Evolutionary conservation across 2,329 filamentous ascomycete genomes (phyloP).

Genomic region (Alternaria sp.): DNA sequence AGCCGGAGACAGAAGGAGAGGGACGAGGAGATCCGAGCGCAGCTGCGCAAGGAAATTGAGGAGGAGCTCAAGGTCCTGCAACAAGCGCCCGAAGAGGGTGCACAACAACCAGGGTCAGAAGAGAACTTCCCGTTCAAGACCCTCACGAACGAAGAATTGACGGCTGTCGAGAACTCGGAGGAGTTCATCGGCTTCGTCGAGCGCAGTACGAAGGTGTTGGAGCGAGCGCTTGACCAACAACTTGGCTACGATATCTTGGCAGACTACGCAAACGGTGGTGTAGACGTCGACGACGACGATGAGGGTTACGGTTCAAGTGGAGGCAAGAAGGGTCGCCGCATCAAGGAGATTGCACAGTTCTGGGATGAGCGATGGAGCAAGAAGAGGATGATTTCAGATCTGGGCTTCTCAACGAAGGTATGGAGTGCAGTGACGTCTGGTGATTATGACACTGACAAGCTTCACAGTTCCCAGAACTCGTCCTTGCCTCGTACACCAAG

Average conservation of each 20-base stretch:
- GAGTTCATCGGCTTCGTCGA: slow-evolving; percentile 97
- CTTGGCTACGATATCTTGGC: slow-evolving; percentile 95
- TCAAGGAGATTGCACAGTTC: slow-evolving; percentile 91
- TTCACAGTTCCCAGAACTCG: slow-evolving; percentile 77
- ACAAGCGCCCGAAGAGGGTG: slow-evolving; percentile 46
- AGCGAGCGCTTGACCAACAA: slow-evolving; percentile 91
- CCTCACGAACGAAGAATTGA: slow-evolving; percentile 82
- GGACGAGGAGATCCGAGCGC: slow-evolving; percentile 87
- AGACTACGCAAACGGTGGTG: slow-evolving; percentile 85
- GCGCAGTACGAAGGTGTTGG: slow-evolving; percentile 94
- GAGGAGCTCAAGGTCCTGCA: slow-evolving; percentile 81
- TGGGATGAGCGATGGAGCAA: slow-evolving; percentile 96
- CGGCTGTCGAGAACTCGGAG: slow-evolving; percentile 87
- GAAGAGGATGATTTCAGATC: slow-evolving; percentile 94
- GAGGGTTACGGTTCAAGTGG: slow-evolving; percentile 71
- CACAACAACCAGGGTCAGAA: slow-evolving; percentile 53
- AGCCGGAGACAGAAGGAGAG: slow-evolving; percentile 80
- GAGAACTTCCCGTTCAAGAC: slow-evolving; percentile 76
- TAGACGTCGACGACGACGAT: slow-evolving; percentile 81
- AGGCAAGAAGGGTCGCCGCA: slow-evolving; percentile 73
- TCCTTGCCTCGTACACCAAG: slow-evolving; percentile 96
- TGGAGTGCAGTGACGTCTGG: background rate
- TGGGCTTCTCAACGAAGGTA: slow-evolving; percentile 92
- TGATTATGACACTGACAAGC: slow-evolving; percentile 21
- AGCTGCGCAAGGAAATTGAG: slow-evolving; percentile 86